phyloP scores from a whole-genome alignment of 164 flowering plant genomes.

The Tinospora cordifolia region DNA sequence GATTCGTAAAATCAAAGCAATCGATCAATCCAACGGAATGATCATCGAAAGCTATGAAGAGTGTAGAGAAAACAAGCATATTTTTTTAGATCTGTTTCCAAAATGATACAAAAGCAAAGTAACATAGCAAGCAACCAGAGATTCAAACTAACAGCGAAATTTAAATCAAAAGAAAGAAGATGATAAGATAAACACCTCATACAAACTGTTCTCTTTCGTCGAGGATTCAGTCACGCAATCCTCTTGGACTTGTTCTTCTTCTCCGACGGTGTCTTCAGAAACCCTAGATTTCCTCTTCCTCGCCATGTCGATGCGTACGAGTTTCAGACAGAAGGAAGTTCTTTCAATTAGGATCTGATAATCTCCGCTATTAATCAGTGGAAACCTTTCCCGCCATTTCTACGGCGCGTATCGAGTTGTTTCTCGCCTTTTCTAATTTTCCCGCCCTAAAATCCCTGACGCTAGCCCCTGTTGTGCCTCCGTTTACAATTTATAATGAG shows the following conservation, averaged over 20 bases:
- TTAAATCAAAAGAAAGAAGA: neutral
- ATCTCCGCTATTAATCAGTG: too few species aligned
- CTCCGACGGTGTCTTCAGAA: slow-evolving; percentile 30
- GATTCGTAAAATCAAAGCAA: neutral
- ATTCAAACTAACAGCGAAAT: neutral
- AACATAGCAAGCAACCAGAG: neutral
- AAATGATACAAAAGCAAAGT: too few species aligned
- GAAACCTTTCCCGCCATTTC: neutral
- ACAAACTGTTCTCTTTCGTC: slow-evolving; percentile 33
- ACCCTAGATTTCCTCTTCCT: slow-evolving; percentile 50
- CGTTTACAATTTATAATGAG: too few species aligned
- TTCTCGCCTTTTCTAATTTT: neutral
- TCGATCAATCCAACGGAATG: too few species aligned
- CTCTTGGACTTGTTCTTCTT: slow-evolving; percentile 10
- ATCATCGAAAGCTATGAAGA: too few species aligned
- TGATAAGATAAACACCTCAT: slow-evolving; percentile 55
- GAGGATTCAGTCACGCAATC: slow-evolving; percentile 22
- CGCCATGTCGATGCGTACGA: slow-evolving; percentile 30
- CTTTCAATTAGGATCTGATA: neutral
- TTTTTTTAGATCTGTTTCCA: neutral
- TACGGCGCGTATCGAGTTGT: neutral
- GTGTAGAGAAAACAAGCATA: neutral
- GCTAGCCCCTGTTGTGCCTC: too few species aligned
- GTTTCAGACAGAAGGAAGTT: neutral
- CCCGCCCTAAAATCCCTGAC: slow-evolving; percentile 1